Conservation (phyloP, 2,329 filamentous ascomycete species). For the Emmonsiellopsis sp. region DNA sequence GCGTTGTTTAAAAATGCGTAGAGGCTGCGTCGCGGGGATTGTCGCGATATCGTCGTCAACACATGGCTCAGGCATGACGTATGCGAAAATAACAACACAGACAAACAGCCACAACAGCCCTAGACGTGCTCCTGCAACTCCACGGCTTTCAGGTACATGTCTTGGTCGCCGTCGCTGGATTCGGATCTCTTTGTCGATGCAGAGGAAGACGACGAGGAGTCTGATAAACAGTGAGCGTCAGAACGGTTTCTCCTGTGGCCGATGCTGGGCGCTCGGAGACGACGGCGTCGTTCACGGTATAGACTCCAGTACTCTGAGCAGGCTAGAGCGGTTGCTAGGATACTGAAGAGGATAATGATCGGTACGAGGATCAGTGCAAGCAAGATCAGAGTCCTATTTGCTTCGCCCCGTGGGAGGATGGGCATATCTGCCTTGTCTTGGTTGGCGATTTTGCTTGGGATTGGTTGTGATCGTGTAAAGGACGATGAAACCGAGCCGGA, state of each 20-base stretch:
- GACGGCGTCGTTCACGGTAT: constrained; percentile 15
- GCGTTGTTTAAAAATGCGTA: constrained; percentile 42
- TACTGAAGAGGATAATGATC: constrained; percentile 34
- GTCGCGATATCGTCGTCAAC: neutral
- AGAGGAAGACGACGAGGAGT: constrained; percentile 21
- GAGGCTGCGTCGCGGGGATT: constrained; percentile 33
- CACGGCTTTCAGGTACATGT: constrained; percentile 18
- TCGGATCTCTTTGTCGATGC: constrained; percentile 25
- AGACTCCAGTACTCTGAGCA: constrained; percentile 29
- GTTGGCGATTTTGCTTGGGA: neutral
- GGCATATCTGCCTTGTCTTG: neutral
- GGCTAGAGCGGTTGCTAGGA: constrained; percentile 29
- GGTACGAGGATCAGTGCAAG: constrained; percentile 40
- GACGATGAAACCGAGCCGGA: neutral
- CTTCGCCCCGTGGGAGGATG: constrained; percentile 3
- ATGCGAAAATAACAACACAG: neutral
- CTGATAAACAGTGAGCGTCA: constrained; percentile 11
- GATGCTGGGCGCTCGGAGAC: constrained; percentile 16
- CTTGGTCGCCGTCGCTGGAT: constrained; percentile 19
- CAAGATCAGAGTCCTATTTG: constrained; percentile 23
- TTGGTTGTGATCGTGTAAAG: neutral
- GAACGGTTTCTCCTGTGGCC: constrained; percentile 22
- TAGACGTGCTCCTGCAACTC: constrained; percentile 12
- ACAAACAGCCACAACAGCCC: neutral
- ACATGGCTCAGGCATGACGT: neutral